Base-by-base conservation (phyloP, 2,329 filamentous ascomycete genomes). In the Seiridium unicorne region DNA sequence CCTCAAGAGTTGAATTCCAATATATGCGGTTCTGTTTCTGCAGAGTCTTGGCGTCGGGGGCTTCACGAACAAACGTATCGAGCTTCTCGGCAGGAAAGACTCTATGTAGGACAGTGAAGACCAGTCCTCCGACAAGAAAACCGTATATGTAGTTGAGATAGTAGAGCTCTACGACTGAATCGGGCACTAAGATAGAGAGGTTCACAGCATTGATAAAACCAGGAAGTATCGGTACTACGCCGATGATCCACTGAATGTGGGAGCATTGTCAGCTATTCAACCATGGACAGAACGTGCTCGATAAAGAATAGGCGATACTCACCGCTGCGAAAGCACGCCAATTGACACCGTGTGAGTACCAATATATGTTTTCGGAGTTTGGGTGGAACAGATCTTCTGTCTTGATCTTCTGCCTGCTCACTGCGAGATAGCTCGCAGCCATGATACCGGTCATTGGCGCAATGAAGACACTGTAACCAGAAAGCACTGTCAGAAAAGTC, bases 321-420 rank as follows among this genome's bases (percentile, higher is more conserved):
- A 77, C 76, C 35, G 77, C 74, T 32, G 72, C 66, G 0, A 72
- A 68, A 2, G 78, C 76, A 4, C 76, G 70, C 74, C 75, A 78
- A 57, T 79, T 79, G 9, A 76, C 38, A 3, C 76, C 76, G n/a
- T 62, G 63, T 4, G 62, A 73, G 60, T 75, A 79, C 76, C 76
- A 78, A 63, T 79, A 79, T 2, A 77, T 69, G 55, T 73, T 72
- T 1, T 60, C 58, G 3, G 63, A 55, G 44, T 72, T 64, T 4
- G 68, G 71, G 36, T 67, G 64, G 59, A 72, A 79, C 0, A 76
- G 65, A 26, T 74, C 72, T 9, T 71, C 68, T 18, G 79, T 71
- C 3, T 71, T 57, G 1, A 78, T 64, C 42, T 70, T 67, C 2
- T 76, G 73, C 1, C 72, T 70, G 1, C 68, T 63, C 40, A 80